These are phyloP conservation scores for Diospyros lotus DNA, from an alignment of 148 eudicot genomes.

Conservation along the genomic window DNA sequence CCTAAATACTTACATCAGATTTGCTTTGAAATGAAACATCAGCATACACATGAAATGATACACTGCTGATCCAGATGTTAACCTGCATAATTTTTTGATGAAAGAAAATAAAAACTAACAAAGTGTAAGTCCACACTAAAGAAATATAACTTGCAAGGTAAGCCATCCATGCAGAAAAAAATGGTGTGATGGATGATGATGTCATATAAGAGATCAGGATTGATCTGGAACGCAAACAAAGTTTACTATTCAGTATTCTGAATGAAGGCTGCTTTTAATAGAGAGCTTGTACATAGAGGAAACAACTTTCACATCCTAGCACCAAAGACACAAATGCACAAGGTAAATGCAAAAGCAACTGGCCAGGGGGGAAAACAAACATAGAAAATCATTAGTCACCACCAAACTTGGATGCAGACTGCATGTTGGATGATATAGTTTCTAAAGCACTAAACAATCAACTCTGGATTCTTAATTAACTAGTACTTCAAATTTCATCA, in stretches of 20 bases:
- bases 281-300: neutral
- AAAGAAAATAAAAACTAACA: neutral
- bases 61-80: conserved; percentile 66
- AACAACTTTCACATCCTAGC: neutral
- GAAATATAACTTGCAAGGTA: no score
- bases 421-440: neutral
- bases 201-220: neutral
- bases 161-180: no score
- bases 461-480: neutral
- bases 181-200: neutral
- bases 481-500: no score
- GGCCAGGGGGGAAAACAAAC: neutral
- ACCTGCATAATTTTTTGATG: conserved; percentile 42
- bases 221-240: neutral
- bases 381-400: neutral
- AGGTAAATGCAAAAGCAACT: neutral
- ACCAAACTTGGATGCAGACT: neutral
- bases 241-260: no score
- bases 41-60: conserved; percentile 79
- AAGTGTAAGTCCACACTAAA: neutral
- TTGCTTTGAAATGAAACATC: conserved; percentile 68
- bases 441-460: neutral
- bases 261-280: neutral
- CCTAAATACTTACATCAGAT: conserved; percentile 70
- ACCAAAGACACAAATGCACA: neutral